Evolutionary conservation across 2,329 filamentous ascomycete genomes (phyloP), one percentile per base, ranked within the genome.

Genomic region (Colletotrichum sp.): DNA sequence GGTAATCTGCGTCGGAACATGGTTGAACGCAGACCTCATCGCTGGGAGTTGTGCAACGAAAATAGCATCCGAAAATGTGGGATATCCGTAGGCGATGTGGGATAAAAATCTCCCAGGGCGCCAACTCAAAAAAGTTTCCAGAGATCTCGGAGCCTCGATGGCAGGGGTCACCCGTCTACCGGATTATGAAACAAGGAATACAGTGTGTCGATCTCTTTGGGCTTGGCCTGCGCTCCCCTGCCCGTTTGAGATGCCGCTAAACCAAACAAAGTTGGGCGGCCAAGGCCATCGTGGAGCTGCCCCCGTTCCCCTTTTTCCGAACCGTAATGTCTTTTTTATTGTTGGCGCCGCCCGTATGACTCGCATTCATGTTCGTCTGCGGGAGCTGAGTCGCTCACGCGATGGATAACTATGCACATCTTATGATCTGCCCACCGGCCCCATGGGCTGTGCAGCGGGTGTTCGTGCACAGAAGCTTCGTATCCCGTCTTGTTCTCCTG

Each of bases 261-360:
- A 24, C 72, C 26, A 18, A 15, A 32, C 26, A 15, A 13, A 30
- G 72, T 15, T 44, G 60, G 44, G 36, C 32, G 9, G 63, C 63
- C 73, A 68, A 69, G 44, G 34, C 44, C 13, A 76, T 68, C 70
- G 64, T 60, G 70, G 64, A 60, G 30, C 32, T 18, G n/a, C 24
- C 28, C 57, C 57, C 36, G 44, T 44, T 73, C 21, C 64, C 70
- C 69, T 64, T 69, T 36, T 65, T 52, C 39, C 26, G 26, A 55
- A 71, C n/a, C 59, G 69, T 13, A 71, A 76, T 76, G 49, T 73
- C 70, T 65, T 76, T 73, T 65, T 73, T 21, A 73, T 76, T 69
- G 26, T 26, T 26, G 26, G 13, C n/a, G 12, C 13, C 65, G 36
- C 44, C 21, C n/a, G n/a, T 32, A 76, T 76, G 73, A 76, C 73